Base-by-base conservation (phyloP, 2,329 filamentous ascomycete genomes). In the Colletotrichum euphorbiae region DNA sequence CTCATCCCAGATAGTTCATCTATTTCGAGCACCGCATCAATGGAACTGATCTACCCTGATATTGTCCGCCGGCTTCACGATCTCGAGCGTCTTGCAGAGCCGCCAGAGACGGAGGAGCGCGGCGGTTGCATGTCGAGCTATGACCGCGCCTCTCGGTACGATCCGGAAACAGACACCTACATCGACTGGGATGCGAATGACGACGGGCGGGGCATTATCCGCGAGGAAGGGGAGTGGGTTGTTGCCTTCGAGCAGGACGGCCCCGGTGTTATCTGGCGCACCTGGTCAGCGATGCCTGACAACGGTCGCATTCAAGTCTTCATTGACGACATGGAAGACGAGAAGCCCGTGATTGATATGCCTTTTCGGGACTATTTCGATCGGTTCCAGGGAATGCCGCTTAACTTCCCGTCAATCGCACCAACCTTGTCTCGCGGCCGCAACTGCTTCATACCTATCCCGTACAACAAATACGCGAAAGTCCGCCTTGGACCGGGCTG, bases 171-270 rank as follows among this genome's bases (percentile, higher is more conserved):
- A 11, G 65, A 64, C 46, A 54, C 46, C n/a, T 68, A 68, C 54
- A 65, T 68, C 2, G 61, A 68, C 61, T 68, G 65, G 65, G 65
- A 68, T 38, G 65, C 65, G 21, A 68, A 68, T 15, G 65, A 68
- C 21, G 65, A 68, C 21, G 65, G 65, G 8, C 13, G 46, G 9
- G 65, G 65, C 38, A 50, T 68, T 46, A 65, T 68, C 8, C 65
- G 65, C 6, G 46, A 68, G 36, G 65, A 68, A 19, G 65, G 54
- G 21, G 38, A 65, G 3, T 68, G 65, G 65, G 17, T 45, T 3
- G 65, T 68, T 17, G 65, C 65, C 40, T 68, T 68, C 19, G 65
- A 68, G 61, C 65, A 65, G 17, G 28, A 24, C 4, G 65, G 65
- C n/a, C 65, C 65, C 6, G 65, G 65, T n/a, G 65, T 68, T 12